phyloP scores from a whole-genome alignment of 352 stramenopile species.

The Pythium folliculosum region DNA sequence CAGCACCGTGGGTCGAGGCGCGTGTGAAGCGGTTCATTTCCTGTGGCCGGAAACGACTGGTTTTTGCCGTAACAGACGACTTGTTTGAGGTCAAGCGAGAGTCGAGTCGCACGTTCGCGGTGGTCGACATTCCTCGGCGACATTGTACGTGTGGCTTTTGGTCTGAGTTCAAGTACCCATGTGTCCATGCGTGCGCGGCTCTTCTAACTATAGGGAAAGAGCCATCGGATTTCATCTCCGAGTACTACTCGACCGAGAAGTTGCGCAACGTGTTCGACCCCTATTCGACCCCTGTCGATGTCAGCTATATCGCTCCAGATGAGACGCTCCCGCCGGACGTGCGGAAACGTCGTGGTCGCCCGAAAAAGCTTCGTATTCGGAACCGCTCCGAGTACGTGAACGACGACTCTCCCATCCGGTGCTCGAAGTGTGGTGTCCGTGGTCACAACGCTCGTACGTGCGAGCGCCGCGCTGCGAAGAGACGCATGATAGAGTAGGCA shows the following conservation, averaged over 20 bases:
- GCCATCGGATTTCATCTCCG: background rate
- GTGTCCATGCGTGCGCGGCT: background rate
- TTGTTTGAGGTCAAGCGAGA: background rate
- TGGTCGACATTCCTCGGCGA: background rate
- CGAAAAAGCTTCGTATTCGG: constrained; percentile 5
- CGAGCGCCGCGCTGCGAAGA: background rate
- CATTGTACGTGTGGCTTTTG: constrained; percentile 1
- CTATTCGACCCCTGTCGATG: background rate
- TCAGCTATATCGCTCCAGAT: background rate
- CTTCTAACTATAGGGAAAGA: background rate
- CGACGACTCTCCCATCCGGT: constrained; percentile 9
- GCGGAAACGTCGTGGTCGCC: background rate
- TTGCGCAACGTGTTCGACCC: background rate
- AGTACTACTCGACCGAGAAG: background rate
- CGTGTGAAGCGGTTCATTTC: background rate
- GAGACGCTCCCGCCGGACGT: background rate
- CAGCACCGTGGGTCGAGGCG: background rate
- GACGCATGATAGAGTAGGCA: too few species aligned
- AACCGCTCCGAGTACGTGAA: constrained; percentile 10
- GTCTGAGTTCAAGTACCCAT: constrained; percentile 1
- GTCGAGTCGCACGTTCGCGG: background rate
- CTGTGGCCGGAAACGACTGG: background rate
- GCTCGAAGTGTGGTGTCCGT: background rate
- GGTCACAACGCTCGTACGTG: constrained; percentile 8
- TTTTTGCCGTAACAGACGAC: background rate